Base-by-base conservation (phyloP, 2,329 filamentous ascomycete genomes). In the Penicillium sp. region DNA sequence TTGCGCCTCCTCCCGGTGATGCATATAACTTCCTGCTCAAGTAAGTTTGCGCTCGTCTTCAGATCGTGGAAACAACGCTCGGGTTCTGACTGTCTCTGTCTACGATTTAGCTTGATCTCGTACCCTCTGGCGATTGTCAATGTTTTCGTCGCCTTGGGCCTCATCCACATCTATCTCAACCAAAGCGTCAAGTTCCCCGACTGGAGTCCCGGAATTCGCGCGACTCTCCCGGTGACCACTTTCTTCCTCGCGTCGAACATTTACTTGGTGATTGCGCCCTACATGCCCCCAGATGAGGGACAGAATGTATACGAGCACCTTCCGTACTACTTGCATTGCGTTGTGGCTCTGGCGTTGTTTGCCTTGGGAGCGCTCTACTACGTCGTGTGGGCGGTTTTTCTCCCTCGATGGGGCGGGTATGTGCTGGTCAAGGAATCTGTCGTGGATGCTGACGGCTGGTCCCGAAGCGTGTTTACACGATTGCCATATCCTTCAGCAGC, bases 1-100 rank as follows among this genome's bases (percentile, higher is more conserved):
- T 86, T 3, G 83, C 82, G 0, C 83, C 83, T 1, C 84, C 84
- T 0, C 78, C 82, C 0, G 84, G 83, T 0, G 77, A 83, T 12
- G 83, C 83, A 0, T 86, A 86, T 65, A 84, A 83, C 65, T 87
- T 87, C 58, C 55, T 73, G 9, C 52, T 70, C 50, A 71, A 71
- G 67, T 70, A 59, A 54, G 65, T 59, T n/a, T 18, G 24, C 29
- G 18, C 18, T 18, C 18, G 18, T 18, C 18, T 18, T 18, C 18
- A 18, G 18, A 26, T 27, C n/a, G 9, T n/a, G n/a, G 35, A 28
- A 6, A 3, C 18, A 45, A 8, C 18, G 2, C 29, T 27, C 18
- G 18, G 37, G 41, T 35, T 32, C 38, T 6, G 28, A 43, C 44
- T 43, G 52, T 43, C 45, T 28, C 34, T 38, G 18, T 8, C 3